A percentile compares a stretch with the other conserved stretches of the same genome.
Evolutionary conservation across 345 rosid genomes (phyloP).

Genomic region (Trapa incisa): DNA sequence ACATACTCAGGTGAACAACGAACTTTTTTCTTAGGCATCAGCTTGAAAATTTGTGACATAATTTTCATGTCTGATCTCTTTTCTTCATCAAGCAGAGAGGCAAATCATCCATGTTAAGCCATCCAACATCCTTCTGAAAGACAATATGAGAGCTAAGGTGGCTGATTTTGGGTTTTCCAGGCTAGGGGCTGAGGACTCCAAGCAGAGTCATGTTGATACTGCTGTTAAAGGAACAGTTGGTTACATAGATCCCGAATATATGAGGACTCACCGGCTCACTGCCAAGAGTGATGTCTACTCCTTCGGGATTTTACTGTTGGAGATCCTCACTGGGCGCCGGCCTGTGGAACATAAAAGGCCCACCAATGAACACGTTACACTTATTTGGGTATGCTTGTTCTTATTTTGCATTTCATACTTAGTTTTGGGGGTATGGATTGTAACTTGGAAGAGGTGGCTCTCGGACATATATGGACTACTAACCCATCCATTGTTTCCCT

Average conservation of each 20-base stretch:
- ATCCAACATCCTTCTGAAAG: slow-evolving; percentile 84
- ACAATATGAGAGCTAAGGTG: slow-evolving; percentile 90
- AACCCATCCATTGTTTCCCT: neutral
- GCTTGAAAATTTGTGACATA: neutral
- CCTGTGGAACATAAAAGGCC: slow-evolving; percentile 67
- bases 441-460: neutral
- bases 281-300: slow-evolving; percentile 88
- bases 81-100: slow-evolving; percentile 34
- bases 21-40: neutral
- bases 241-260: slow-evolving; percentile 94
- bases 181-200: slow-evolving; percentile 43
- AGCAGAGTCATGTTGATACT: slow-evolving; percentile 63
- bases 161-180: slow-evolving; percentile 95
- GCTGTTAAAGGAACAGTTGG: slow-evolving; percentile 93
- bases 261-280: slow-evolving; percentile 83
- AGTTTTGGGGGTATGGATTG: neutral
- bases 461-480: neutral
- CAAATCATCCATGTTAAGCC: slow-evolving; percentile 89
- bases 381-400: slow-evolving; percentile 49
- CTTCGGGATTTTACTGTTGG: slow-evolving; percentile 72
- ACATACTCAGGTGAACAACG: slow-evolving; percentile 56
- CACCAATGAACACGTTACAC: slow-evolving; percentile 56
- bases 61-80: neutral
- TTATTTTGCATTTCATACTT: neutral
- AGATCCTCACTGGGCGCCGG: slow-evolving; percentile 78